These are phyloP conservation scores for Stentor coeruleus DNA, from an alignment of 73 alveolate genomes.

Conservation along the genomic window DNA sequence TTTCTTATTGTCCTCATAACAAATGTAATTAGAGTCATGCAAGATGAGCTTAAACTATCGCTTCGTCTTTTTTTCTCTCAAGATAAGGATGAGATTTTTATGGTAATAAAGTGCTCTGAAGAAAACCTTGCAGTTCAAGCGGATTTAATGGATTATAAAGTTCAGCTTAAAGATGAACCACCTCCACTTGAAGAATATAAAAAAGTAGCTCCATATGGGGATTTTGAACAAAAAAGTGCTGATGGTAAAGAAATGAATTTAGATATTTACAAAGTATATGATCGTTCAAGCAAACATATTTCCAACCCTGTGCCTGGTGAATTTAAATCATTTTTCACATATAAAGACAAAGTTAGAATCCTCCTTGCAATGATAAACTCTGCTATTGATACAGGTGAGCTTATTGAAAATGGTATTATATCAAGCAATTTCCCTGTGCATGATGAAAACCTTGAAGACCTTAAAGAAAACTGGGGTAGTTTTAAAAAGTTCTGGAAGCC, in stretches of 20 bases:
- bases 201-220: background rate
- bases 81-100: too few relatives aligned
- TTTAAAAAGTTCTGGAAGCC: slow-evolving; percentile 1
- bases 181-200: background rate
- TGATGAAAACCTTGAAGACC: background rate
- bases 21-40: too few relatives aligned
- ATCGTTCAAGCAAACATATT: too few relatives aligned
- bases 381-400: slow-evolving; percentile 1
- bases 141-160: background rate
- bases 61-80: too few relatives aligned
- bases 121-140: background rate
- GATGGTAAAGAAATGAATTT: background rate
- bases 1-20: too few relatives aligned
- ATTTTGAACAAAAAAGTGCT: too few relatives aligned
- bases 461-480: background rate
- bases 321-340: background rate
- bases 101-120: too few relatives aligned
- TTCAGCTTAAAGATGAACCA: background rate
- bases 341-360: slow-evolving; percentile 8
- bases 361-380: background rate
- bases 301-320: background rate
- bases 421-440: background rate
- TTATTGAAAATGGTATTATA: background rate
- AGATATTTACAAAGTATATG: background rate
- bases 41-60: too few relatives aligned